Evolutionary conservation across 2,329 filamentous ascomycete genomes (phyloP), one percentile per base, ranked within the genome.

Genomic region (Aspergillus niger): DNA sequence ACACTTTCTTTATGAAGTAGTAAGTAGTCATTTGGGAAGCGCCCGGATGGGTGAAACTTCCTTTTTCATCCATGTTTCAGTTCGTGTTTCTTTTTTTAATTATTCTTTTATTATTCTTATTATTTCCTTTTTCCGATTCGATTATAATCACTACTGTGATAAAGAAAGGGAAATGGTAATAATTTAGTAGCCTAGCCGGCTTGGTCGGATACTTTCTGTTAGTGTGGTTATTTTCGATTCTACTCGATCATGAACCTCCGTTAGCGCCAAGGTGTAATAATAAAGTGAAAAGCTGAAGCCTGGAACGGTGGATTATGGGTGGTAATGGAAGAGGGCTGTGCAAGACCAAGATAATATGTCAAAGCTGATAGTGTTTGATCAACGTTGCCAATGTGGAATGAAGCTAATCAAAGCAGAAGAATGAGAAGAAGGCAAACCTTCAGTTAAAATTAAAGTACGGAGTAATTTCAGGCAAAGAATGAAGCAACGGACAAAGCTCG

Each of bases 401-500:
- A 36, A 36, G 11, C 15, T 11, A 36, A 36, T 11, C 11, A 36
- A 11, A 36, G 11, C 32, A 36, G 11, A 13, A 15, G 32, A 13
- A 36, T 13, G 11, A 36, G 32, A 13, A 36, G 32, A 36, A 36
- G 32, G 32, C 32, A 44, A 47, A 61, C 61, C 58, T 57, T 60
- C 57, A 39, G 47, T 26, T 6, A 32, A 48, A 36, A 36, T 36
- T 36, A 36, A 36, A 36, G 32, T 36, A 36, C 32, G 32, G 43
- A 22, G 50, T 50, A 39, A 58, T 39, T 48, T 48, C 57, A 41
- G 44, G 58, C 56, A 36, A 62, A 54, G 43, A 38, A 57, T 53
- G 48, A 32, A 39, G 32, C 41, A 55, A 47, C 32, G 59, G 57
- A 57, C 57, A 62, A 60, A 62, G 62, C 62, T 64, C 60, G 55